Conservation (phyloP, 2,329 filamentous ascomycete species). For the Nothophaeocryptopus gaeumannii region DNA sequence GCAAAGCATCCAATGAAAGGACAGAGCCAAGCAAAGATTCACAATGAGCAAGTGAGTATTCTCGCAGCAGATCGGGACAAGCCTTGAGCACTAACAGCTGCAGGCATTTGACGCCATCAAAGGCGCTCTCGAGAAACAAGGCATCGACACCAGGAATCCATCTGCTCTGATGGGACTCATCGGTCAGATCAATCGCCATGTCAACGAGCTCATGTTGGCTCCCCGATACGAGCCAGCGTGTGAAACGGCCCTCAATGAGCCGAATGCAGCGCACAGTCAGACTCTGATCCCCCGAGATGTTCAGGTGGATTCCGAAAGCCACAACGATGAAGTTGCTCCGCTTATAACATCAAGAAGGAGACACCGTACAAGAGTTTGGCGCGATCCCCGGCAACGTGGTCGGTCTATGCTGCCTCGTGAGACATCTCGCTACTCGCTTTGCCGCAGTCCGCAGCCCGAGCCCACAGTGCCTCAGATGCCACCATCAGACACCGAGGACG, state of each 20-base stretch:
- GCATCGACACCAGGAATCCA: neutral
- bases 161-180: too few relatives aligned
- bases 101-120: constrained; percentile 8
- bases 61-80: neutral
- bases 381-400: constrained; percentile 10
- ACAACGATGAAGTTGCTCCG: neutral
- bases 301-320: neutral
- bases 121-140: constrained; percentile 1
- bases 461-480: neutral
- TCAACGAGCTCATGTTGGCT: constrained; percentile 7
- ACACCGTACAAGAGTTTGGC: constrained; percentile 2
- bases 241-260: neutral
- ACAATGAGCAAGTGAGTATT: constrained; percentile 1
- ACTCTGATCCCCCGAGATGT: neutral
- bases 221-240: constrained; percentile 6
- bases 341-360: neutral
- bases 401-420: constrained; percentile 13
- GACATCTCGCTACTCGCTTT: neutral
- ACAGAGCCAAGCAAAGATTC: neutral
- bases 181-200: constrained; percentile 8
- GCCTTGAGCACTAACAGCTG: neutral
- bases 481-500: neutral
- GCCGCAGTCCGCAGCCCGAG: constrained; percentile 5
- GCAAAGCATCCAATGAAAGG: constrained; percentile 3
- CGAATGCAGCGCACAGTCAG: too few relatives aligned